These are phyloP conservation scores for Elsinoe australis DNA, from an alignment of 2,329 filamentous ascomycete species.

Conservation along the genomic window DNA sequence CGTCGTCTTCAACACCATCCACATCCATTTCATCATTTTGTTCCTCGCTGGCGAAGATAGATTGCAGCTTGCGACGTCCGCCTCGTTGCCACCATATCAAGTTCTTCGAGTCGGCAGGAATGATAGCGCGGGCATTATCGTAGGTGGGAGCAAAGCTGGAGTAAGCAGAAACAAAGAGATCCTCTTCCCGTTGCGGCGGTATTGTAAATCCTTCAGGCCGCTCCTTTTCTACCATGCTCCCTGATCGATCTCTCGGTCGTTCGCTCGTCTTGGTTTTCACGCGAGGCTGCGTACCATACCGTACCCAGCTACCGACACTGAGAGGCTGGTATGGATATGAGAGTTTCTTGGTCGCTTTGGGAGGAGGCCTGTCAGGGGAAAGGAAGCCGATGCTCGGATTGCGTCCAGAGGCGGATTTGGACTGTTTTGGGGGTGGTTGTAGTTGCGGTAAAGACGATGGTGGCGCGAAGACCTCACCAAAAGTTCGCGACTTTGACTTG, in stretches of 20 bases:
- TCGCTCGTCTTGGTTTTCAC: slow-evolving; percentile 45
- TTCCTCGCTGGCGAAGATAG: background rate
- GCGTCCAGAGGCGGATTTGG: slow-evolving; percentile 60
- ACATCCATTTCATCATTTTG: slow-evolving; percentile 4
- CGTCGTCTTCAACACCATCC: slow-evolving; percentile 28
- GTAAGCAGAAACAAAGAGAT: slow-evolving; percentile 67
- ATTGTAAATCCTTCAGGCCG: slow-evolving; percentile 29
- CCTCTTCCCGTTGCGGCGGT: slow-evolving; percentile 52
- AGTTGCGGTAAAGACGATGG: slow-evolving; percentile 57
- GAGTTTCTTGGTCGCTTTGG: slow-evolving; percentile 35
- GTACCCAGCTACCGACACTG: slow-evolving; percentile 58
- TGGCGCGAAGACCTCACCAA: slow-evolving; percentile 67
- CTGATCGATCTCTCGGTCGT: slow-evolving; percentile 32
- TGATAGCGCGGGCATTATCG: slow-evolving; percentile 63
- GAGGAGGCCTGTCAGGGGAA: slow-evolving; percentile 43
- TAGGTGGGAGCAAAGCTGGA: slow-evolving; percentile 71
- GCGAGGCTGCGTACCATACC: slow-evolving; percentile 44
- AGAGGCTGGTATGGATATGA: slow-evolving; percentile 61
- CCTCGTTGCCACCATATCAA: slow-evolving; percentile 69
- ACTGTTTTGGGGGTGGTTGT: slow-evolving; percentile 60
- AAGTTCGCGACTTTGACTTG: slow-evolving; percentile 52
- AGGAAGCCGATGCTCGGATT: slow-evolving; percentile 45
- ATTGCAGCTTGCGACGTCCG: slow-evolving; percentile 34
- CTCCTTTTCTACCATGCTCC: slow-evolving; percentile 18
- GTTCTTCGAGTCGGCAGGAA: slow-evolving; percentile 59